phyloP scores from a whole-genome alignment of 257 asterid genomes.

The Striga asiatica region DNA sequence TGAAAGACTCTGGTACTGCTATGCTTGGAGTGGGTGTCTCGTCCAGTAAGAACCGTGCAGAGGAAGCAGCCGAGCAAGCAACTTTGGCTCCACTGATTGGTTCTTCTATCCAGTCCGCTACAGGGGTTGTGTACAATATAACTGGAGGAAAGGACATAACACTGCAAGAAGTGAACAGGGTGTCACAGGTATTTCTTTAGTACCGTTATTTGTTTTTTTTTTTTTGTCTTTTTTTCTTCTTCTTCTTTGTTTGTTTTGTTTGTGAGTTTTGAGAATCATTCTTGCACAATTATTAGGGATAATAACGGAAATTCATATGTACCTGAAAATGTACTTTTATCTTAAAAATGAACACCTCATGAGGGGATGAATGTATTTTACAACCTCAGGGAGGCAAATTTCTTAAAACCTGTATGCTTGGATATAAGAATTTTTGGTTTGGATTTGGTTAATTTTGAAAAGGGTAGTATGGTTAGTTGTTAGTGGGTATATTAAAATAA shows the following conservation, averaged over 20 bases:
- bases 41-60: constrained; percentile 97
- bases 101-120: constrained; percentile 93
- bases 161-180: constrained; percentile 90
- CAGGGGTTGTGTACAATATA: constrained; percentile 93
- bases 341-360: background rate
- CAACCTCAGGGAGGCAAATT: background rate
- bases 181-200: constrained; percentile 71
- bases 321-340: no score
- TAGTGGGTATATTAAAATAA: no score
- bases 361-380: background rate
- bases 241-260: background rate
- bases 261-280: background rate
- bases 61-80: constrained; percentile 99
- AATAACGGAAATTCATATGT: background rate
- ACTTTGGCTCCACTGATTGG: constrained; percentile 94
- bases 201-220: no score
- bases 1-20: constrained; percentile 99
- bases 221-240: background rate
- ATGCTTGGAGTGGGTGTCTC: constrained; percentile 99
- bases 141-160: constrained; percentile 99
- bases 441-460: no score
- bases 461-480: no score
- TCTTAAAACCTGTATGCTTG: no score
- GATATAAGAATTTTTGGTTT: background rate
- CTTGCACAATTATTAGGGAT: background rate